Base-by-base conservation (phyloP, 345 rosid genomes). In the Hypericum perforatum region DNA sequence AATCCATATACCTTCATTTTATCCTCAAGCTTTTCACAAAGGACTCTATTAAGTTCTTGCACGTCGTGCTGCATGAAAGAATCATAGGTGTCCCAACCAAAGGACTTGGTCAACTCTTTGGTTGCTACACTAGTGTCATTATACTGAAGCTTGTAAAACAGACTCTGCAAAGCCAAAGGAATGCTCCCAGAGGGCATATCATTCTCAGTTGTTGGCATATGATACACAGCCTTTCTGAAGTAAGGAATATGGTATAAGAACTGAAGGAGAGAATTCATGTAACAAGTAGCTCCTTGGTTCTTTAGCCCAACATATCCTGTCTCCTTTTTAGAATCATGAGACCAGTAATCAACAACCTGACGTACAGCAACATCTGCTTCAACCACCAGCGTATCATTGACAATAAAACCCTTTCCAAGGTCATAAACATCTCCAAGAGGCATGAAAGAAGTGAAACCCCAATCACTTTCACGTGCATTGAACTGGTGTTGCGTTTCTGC, bases 21-120 rank as follows among this genome's bases (percentile, higher is more conserved):
- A 61, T 87, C 89, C 66, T 91, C 98, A 52, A 91, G 96, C 66
- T 91, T 91, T 80, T 91, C 98, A 52, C 86, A 75, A 11, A 91
- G 76, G 63, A 91, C 96, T 52, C 98, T 80, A 52, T 87, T 91
- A 47, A 91, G 87, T 73, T 91, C 98, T 70, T 91, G 98, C 61
- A 91, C 98, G 65, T 91, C 98, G 73, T 91, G 98, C 57, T 91
- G 98, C 98, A 91, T 80, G 77, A 91, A 91, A 57, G 98, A 91
- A 72, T 87, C 98, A 61, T 85, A 78, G 6, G 96, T 79, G 58
- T 91, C 96, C 98, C 98, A 91, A 50, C 98, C 98, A 78, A 91
- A 91, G 43, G 98, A 91, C 61, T 81, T 85, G 16, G 98, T 91
- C 72, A 91, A 61, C 78, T 87, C 96, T 60, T 87, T 87, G 15